phyloP scores from a whole-genome alignment of 371 early-diverging fungal genomes.

The Mucor circinelloides region DNA sequence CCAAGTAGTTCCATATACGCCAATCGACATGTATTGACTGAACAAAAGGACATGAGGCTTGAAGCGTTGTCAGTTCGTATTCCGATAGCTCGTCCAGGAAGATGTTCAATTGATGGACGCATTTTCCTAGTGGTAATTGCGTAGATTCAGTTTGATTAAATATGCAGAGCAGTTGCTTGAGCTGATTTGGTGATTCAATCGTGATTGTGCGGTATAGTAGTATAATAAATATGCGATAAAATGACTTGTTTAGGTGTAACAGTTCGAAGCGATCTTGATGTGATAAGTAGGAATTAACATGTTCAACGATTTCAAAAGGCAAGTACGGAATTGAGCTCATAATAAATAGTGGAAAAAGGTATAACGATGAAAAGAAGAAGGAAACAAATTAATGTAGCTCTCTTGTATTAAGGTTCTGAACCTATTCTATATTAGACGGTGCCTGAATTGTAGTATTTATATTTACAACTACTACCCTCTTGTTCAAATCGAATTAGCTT shows the following conservation, averaged over 20 bases:
- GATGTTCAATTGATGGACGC: conserved; percentile 3
- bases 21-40: conserved; percentile 17
- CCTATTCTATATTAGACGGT: neutral
- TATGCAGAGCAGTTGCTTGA: neutral
- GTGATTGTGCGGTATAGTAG: conserved; percentile 13
- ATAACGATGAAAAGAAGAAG: neutral
- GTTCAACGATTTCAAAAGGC: conserved; percentile 22
- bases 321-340: neutral
- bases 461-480: neutral
- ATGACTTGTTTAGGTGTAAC: neutral
- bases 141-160: neutral
- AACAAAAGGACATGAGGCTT: conserved; percentile 8
- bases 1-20: conserved; percentile 18
- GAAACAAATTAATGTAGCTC: neutral
- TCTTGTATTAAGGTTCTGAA: neutral
- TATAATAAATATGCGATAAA: conserved; percentile 3
- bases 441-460: neutral
- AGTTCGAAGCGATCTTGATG: conserved; percentile 4
- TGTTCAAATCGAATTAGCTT: neutral
- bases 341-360: neutral
- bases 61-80: conserved; percentile 1
- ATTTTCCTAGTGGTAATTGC: conserved; percentile 6
- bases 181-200: conserved; percentile 7
- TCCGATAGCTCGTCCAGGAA: conserved; percentile 5
- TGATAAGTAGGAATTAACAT: conserved; percentile 2